Conservation (phyloP, 495 filamentous ascomycete genomes). For the Neurospora africana region DNA sequence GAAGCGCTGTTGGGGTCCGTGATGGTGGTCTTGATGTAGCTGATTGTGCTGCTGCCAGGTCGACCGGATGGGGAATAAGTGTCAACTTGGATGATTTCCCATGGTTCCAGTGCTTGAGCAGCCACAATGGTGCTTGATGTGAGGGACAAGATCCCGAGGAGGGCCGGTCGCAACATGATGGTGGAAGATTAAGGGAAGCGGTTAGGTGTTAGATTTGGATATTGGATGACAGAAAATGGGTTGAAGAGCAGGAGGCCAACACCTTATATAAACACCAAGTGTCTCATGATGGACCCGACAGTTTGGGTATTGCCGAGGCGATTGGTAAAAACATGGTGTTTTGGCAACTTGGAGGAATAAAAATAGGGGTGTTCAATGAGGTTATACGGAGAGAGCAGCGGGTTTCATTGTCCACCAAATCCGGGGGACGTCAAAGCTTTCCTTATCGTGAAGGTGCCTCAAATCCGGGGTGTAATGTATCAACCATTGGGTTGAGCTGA, state of each 20-base stretch:
- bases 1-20: conserved; percentile 1
- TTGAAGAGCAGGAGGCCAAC: too few relatives aligned
- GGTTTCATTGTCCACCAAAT: not conserved
- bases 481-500: not conserved
- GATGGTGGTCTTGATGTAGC: conserved; percentile 3
- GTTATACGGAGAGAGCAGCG: not conserved
- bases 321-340: not conserved
- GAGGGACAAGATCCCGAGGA: not conserved
- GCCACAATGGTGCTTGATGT: not conserved
- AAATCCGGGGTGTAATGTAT: not conserved
- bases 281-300: not conserved
- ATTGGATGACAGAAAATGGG: not conserved
- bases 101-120: not conserved
- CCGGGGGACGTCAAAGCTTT: not conserved
- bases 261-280: not conserved
- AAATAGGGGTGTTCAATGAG: not conserved
- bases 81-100: not conserved
- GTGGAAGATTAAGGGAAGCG: not conserved
- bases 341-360: not conserved
- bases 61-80: conserved; percentile 5
- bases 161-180: not conserved
- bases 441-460: not conserved
- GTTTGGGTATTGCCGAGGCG: not conserved
- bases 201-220: not conserved
- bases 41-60: not conserved